Base-by-base conservation (phyloP, 352 stramenopile species). In the Blastocystis hominis region DNA sequence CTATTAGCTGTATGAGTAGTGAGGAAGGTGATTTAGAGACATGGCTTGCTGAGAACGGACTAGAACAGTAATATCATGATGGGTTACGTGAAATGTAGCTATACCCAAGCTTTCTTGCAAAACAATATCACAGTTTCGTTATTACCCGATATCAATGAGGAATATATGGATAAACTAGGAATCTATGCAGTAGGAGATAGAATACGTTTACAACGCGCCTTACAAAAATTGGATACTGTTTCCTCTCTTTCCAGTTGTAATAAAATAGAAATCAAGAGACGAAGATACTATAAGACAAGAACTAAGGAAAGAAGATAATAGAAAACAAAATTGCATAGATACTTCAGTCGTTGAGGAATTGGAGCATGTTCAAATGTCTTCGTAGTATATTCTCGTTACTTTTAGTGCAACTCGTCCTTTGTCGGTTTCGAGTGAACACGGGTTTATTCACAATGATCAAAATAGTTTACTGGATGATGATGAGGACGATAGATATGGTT, bases 171-270 rank as follows among this genome's bases (percentile, higher is more conserved):
- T 42, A 61, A 30, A 61, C n/a, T 80, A 24, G 70, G 53, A n/a
- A 40, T 80, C 34, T 61, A 62, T 61, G 70, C 70, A 10, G 40
- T 80, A 42, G 70, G 70, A 10, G 70, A 80, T 62, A 9, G 70
- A 40, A 80, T 80, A 46, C 70, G 70, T 40, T n/a, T 80, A 1
- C 38, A 64, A 38, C 53, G 55, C 7, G 70, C 70, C 13, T 47
- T 80, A 17, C 9, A 44, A 13, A 4, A 50, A 44, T 46, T 80
- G 24, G 55, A 62, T 61, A 40, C 36, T 30, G 46, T 59, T 59
- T 59, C 10, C 13, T 3, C 2, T 59, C 13, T 59, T 59, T 59
- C n/a, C n/a, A 64, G 70, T n/a, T 80, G 24, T 34, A 47, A 0
- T 17, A 34, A 7, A 9, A 3, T 40, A 10, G 44, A 40, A n/a